Percentiles rank a stretch among this genome's conserved stretches.
These are phyloP conservation scores for Stagonosporopsis tanaceti DNA, from an alignment of 2,329 filamentous ascomycete genomes.

Conservation along the genomic window DNA sequence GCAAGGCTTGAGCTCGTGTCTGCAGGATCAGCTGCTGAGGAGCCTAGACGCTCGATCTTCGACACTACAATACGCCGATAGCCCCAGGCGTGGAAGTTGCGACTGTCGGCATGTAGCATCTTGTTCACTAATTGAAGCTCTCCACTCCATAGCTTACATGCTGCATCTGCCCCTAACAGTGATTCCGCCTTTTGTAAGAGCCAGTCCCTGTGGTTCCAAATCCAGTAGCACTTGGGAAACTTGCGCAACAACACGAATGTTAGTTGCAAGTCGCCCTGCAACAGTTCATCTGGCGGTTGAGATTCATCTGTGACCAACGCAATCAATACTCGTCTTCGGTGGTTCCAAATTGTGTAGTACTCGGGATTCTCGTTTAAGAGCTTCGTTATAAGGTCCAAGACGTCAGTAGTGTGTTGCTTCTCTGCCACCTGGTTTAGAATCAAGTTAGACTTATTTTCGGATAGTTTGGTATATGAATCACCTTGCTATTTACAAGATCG, in stretches of 20 bases:
- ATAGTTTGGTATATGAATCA: slow-evolving; percentile 41
- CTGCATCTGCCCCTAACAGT: slow-evolving; percentile 64
- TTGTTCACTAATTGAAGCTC: slow-evolving; percentile 85
- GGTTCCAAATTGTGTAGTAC: slow-evolving; percentile 92
- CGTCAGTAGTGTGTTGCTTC: slow-evolving; percentile 61
- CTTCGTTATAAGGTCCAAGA: slow-evolving; percentile 74
- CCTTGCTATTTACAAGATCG: slow-evolving; percentile 70
- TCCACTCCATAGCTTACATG: slow-evolving; percentile 78
- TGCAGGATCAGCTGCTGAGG: neutral
- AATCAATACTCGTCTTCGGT: slow-evolving; percentile 76
- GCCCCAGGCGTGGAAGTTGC: slow-evolving; percentile 97
- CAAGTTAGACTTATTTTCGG: neutral
- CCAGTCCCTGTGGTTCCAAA: slow-evolving; percentile 97
- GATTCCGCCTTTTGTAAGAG: slow-evolving; percentile 75
- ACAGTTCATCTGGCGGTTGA: slow-evolving; percentile 57
- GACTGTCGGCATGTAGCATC: slow-evolving; percentile 84
- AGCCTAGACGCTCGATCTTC: slow-evolving; percentile 69
- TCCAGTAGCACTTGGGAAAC: slow-evolving; percentile 98
- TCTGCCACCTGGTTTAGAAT: slow-evolving; percentile 50
- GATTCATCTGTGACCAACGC: slow-evolving; percentile 59
- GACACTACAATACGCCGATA: slow-evolving; percentile 82
- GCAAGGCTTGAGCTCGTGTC: slow-evolving; percentile 64
- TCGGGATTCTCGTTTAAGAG: slow-evolving; percentile 81
- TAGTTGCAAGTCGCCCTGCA: slow-evolving; percentile 80
- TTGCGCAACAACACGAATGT: slow-evolving; percentile 83